Evolutionary conservation across 441 rosid species (phyloP).

Genomic region (Hura crepitans): DNA sequence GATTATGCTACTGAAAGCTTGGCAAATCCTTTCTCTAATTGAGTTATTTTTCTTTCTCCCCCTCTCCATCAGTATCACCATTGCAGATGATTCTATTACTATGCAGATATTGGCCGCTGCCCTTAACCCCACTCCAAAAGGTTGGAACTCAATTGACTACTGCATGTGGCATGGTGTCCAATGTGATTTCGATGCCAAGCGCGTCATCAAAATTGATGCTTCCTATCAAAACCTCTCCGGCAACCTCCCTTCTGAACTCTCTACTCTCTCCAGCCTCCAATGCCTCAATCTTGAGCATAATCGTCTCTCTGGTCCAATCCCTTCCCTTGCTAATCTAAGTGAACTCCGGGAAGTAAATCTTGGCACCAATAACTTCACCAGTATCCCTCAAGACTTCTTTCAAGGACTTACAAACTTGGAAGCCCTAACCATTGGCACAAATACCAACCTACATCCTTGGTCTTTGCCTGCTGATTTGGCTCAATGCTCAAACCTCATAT

Average conservation of each 20-base stretch:
- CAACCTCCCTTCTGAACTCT: conserved; percentile 41
- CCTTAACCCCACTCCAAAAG: conserved; percentile 14
- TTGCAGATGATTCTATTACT: conserved; percentile 12
- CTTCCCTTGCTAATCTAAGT: conserved; percentile 46
- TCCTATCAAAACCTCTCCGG: conserved; percentile 37
- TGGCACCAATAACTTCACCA: conserved; percentile 45
- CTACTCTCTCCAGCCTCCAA: conserved; percentile 49
- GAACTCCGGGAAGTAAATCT: conserved; percentile 40
- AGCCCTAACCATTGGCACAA: conserved; percentile 37
- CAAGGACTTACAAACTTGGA: conserved; percentile 49
- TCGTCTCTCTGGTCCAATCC: conserved; percentile 47
- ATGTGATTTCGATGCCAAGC: conserved; percentile 39
- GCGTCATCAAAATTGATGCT: conserved; percentile 42
- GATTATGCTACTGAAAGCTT: no score
- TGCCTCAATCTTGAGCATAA: conserved; percentile 43
- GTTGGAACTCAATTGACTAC: conserved; percentile 26
- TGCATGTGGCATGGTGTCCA: conserved; percentile 52
- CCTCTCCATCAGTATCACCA: neutral
- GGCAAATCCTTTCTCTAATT: neutral
- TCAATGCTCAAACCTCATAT: conserved; percentile 33
- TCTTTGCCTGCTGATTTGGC: conserved; percentile 47
- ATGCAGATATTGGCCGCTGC: conserved; percentile 11
- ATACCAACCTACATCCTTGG: conserved; percentile 38
- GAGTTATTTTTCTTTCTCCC: neutral
- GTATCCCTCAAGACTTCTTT: conserved; percentile 46